Evolutionary conservation across 2,329 filamentous ascomycete species (phyloP).

Genomic region (Phyllosticta citriasiana): DNA sequence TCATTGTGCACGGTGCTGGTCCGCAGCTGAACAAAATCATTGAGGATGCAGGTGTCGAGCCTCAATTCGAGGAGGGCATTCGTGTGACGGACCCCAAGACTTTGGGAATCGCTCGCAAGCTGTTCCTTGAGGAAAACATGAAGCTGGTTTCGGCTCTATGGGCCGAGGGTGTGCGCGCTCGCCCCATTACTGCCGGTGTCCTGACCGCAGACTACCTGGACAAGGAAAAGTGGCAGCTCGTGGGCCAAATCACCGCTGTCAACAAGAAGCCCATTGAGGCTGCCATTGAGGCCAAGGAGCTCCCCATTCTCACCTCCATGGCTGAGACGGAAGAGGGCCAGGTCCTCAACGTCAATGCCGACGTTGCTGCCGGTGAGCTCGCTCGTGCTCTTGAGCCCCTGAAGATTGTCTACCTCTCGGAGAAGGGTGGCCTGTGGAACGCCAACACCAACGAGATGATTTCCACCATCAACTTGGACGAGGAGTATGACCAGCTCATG

Average conservation of each 20-base stretch:
- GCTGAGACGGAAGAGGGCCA: constrained; percentile 86
- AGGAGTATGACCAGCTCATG: constrained; percentile 92
- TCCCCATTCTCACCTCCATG: constrained; percentile 93
- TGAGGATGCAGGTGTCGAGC: constrained; percentile 83
- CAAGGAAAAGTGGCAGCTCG: constrained; percentile 90
- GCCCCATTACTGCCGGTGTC: constrained; percentile 80
- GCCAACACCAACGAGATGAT: constrained; percentile 92
- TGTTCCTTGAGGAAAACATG: constrained; percentile 93
- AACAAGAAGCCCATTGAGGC: constrained; percentile 85
- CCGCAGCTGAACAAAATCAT: constrained; percentile 90
- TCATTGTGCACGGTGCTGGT: constrained; percentile 90
- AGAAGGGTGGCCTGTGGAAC: constrained; percentile 94
- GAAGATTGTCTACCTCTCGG: constrained; percentile 97
- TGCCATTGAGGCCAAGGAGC: constrained; percentile 74
- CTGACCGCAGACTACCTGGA: constrained; percentile 92
- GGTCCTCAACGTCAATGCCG: constrained; percentile 94
- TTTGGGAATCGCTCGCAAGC: constrained; percentile 75
- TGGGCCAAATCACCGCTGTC: constrained; percentile 90
- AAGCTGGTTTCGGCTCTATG: constrained; percentile 85
- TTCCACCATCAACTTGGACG: constrained; percentile 92
- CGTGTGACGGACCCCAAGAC: constrained; percentile 94
- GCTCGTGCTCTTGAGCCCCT: constrained; percentile 80
- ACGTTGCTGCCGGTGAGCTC: constrained; percentile 89
- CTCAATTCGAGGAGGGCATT: constrained; percentile 93
- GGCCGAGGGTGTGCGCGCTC: constrained; percentile 68